These are phyloP conservation scores for Malania oleifera DNA, from an alignment of 164 flowering plant genomes.

Conservation along the genomic window DNA sequence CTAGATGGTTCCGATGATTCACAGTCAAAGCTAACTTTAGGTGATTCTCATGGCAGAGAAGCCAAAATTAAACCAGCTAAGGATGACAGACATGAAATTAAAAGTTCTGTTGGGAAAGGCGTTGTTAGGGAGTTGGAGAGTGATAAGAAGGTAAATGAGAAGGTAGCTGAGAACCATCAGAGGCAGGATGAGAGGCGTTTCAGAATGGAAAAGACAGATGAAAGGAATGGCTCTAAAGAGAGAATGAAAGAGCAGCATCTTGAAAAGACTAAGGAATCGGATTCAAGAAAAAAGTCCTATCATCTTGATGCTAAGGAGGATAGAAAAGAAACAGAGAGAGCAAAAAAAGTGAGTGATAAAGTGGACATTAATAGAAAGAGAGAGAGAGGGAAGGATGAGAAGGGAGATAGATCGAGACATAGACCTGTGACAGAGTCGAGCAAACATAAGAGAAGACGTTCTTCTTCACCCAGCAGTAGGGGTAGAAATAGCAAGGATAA, in stretches of 20 bases:
- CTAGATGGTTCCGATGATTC: conserved; percentile 16
- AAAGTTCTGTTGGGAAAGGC: conserved; percentile 31
- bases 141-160: conserved; percentile 26
- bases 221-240: conserved; percentile 44
- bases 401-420: conserved; percentile 52
- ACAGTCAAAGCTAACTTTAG: conserved; percentile 17
- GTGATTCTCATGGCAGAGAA: conserved; percentile 26
- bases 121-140: conserved; percentile 23
- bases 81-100: conserved; percentile 30
- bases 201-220: conserved; percentile 39
- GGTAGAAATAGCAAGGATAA: conserved; percentile 52
- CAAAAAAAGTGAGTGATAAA: conserved; percentile 30
- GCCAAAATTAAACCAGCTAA: conserved; percentile 25
- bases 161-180: conserved; percentile 31
- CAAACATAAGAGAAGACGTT: conserved; percentile 60
- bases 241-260: conserved; percentile 33
- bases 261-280: conserved; percentile 43
- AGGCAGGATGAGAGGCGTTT: conserved; percentile 39
- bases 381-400: conserved; percentile 45
- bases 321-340: conserved; percentile 38
- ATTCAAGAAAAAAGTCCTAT: conserved; percentile 33
- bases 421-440: conserved; percentile 36
- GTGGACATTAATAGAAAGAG: conserved; percentile 47
- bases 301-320: conserved; percentile 42
- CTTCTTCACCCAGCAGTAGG: conserved; percentile 53